Evolutionary conservation across 345 rosid genomes (phyloP), one percentile per base, ranked within the genome.

Genomic region (Pseudoturritis turrita): DNA sequence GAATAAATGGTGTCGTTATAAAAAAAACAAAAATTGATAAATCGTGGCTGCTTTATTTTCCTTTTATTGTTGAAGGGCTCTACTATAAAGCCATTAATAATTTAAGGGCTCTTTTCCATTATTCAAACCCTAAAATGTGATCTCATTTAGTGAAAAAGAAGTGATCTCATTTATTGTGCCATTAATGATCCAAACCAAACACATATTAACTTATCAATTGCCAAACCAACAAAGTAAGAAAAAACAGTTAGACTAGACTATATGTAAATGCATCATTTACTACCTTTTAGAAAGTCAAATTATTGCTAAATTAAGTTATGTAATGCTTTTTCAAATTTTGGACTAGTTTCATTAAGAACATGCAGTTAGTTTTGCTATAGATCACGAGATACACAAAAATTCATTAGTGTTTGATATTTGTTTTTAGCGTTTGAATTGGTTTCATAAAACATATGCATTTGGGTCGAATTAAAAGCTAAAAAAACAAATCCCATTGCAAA

Each of bases 141-240:
- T 47, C 43, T 43, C 28, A 29, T 62, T 62, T 29, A 23, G 54
- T 62, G 62, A 41, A 52, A 71, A 62, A 26, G 1, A 35, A 23
- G 49, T 37, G 65, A 64, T 64, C 44, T 40, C 78, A 74, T 67
- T 74, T 74, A 74, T 46, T 74, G 62, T 50, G 45, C 35, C 78
- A 59, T 50, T 29, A 66, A 66, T 66, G 43, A 10, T 59, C 51
- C 67, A 49, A 49, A 39, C 73, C 73, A 67, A 65, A 73, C 77
- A 55, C 29, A 70, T 8, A 43, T 49, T 44, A 55, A 36, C 59
- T 23, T 55, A 37, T 56, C 66, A 26, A 9, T 73, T 11, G 47
- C 72, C 65, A 73, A 73, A 65, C 72, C 19, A 73, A 54, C 49
- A 23, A 35, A 8, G 12, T 47, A 40, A 28, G 44, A 62, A 29